phyloP scores from a whole-genome alignment of 768 basidiomycete genomes.

The Floccularia luteovirens region DNA sequence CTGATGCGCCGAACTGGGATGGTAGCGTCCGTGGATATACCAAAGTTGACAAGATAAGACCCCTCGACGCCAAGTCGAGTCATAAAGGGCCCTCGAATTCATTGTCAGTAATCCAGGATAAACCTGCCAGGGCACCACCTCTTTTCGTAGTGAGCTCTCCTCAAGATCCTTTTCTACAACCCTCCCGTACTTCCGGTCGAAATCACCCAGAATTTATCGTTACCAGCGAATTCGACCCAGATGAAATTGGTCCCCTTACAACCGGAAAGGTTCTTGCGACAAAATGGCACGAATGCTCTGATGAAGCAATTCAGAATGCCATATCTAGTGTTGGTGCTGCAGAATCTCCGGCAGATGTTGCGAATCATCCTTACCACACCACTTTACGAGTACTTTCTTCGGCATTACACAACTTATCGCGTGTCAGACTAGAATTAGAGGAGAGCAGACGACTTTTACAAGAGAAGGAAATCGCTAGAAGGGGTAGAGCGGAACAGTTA shows the following conservation, averaged over 20 bases:
- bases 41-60: constrained; percentile 26
- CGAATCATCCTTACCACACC: constrained; percentile 55
- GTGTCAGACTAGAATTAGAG: constrained; percentile 57
- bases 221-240: constrained; percentile 25
- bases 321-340: constrained; percentile 41
- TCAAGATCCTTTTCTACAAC: constrained; percentile 14
- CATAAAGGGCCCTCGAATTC: constrained; percentile 23
- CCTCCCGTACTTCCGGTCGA: constrained; percentile 9
- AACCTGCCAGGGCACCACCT: constrained; percentile 18
- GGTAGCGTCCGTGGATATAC: constrained; percentile 52
- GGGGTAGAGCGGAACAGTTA: constrained; percentile 43
- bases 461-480: constrained; percentile 53
- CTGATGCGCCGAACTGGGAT: constrained; percentile 28
- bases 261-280: constrained; percentile 51
- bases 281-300: constrained; percentile 73
- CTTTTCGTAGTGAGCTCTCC: constrained; percentile 37
- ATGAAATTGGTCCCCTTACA: constrained; percentile 21
- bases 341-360: constrained; percentile 37
- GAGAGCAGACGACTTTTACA: constrained; percentile 39
- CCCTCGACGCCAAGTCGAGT: constrained; percentile 10
- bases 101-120: constrained; percentile 34
- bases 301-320: constrained; percentile 62
- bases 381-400: constrained; percentile 65
- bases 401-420: constrained; percentile 51
- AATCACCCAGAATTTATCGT: constrained; percentile 21